Base-by-base conservation (phyloP, 1,139 yeast species). In the Blastobotrys indianensis region DNA sequence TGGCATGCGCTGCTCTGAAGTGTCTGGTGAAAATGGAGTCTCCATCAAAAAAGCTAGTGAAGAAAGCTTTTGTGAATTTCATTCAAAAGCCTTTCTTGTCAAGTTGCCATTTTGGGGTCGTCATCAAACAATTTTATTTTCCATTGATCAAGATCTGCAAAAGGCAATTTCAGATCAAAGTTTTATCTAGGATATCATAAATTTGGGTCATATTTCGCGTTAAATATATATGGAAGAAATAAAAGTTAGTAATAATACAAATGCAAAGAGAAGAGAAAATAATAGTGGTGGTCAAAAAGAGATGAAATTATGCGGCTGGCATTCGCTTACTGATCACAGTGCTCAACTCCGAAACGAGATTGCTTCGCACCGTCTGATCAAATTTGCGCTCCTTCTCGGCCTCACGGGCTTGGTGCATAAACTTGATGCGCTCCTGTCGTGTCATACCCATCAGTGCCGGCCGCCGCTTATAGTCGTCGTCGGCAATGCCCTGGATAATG, bases 341-440 rank as follows among this genome's bases (percentile, higher is more conserved):
- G 29, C 57, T 60, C 30, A 59, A 53, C 48, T 59, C 63, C 28
- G 47, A 43, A 30, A 59, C 56, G 42, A 59, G 56, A 42, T 53
- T 54, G 15, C 47, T 44, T n/a, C 51, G 54, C 20, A 38, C 20
- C 9, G 34, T 11, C 33, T 50, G 53, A 20, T 48, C 54, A 4
- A 49, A 42, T 20, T 41, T 46, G 35, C 50, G 42, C 12, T 34
- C 41, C 20, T 45, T 49, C 32, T 57, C 57, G 12, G 38, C 46
- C 30, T 49, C 57, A 3, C 62, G 51, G 16, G 50, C 48, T 25
- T 54, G 51, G 33, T 55, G 54, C 57, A 55, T 55, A 10, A 50
- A 46, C 29, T 47, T 37, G 39, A 63, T 62, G 4, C 66, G 52
- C 20, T 60, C 63, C 11, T 54, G 58, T 17, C 66, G 59, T 20